Percentiles rank a stretch among this genome's conserved stretches.
Evolutionary conservation across 2,329 filamentous ascomycete species (phyloP).

Genomic region (Colletotrichum simmondsii): DNA sequence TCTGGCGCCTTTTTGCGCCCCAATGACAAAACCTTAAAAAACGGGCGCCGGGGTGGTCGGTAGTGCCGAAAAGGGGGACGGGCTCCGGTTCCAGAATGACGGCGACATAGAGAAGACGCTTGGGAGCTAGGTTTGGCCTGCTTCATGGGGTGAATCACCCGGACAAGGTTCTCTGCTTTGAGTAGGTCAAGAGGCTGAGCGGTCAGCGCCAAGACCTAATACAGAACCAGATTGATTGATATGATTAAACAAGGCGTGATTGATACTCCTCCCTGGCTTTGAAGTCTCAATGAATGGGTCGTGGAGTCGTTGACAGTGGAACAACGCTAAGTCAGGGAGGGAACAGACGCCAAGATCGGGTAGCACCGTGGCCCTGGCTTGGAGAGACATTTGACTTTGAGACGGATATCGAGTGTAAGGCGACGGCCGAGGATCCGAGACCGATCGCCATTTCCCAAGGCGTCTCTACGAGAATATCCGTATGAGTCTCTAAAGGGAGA

Average conservation of each 20-base stretch:
- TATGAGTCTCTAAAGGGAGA: not conserved
- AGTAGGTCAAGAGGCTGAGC: conserved; percentile 24
- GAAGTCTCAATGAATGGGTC: too few species aligned
- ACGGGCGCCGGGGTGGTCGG: conserved; percentile 20
- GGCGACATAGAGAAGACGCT: not conserved
- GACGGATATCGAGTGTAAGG: conserved; percentile 15
- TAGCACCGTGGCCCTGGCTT: not conserved
- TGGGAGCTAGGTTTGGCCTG: conserved; percentile 12
- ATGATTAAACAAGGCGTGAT: conserved; percentile 19
- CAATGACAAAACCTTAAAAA: conserved; percentile 24
- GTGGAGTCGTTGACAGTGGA: too few species aligned
- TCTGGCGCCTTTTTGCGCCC: conserved; percentile 14
- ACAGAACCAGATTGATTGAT: conserved; percentile 28
- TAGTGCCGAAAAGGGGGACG: conserved; percentile 25
- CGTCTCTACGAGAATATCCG: not conserved
- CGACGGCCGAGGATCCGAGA: not conserved
- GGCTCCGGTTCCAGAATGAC: conserved; percentile 20
- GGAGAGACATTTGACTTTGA: not conserved
- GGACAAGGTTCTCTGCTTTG: conserved; percentile 16
- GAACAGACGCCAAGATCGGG: conserved; percentile 1
- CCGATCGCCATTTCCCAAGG: not conserved
- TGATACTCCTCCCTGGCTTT: not conserved
- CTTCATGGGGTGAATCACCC: conserved; percentile 16
- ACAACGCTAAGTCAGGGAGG: not conserved
- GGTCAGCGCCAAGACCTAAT: conserved; percentile 16